Conservation (phyloP, 1,284 basidiomycete species). For the Ustilago trichophora region DNA sequence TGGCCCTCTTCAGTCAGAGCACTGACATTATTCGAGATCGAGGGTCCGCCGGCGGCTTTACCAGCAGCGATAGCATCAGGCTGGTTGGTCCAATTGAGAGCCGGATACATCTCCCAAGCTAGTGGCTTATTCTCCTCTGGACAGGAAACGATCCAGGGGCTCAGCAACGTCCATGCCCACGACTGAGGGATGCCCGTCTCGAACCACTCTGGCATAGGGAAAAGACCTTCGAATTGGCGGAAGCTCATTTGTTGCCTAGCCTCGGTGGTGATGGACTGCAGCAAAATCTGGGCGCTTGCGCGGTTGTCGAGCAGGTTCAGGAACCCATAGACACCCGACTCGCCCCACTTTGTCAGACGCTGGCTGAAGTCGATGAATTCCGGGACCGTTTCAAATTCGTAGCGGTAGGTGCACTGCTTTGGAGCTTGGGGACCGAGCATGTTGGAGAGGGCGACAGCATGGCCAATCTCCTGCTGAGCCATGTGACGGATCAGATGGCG, state of each 20-base stretch:
- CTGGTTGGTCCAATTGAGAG: constrained; percentile 47
- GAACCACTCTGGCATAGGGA: constrained; percentile 52
- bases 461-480: constrained; percentile 56
- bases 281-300: constrained; percentile 47
- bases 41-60: constrained; percentile 42
- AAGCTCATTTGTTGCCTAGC: constrained; percentile 51
- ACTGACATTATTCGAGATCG: constrained; percentile 52
- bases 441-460: constrained; percentile 48
- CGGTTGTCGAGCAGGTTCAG: constrained; percentile 50
- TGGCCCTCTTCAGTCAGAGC: constrained; percentile 44
- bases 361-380: constrained; percentile 53
- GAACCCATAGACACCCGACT: constrained; percentile 55
- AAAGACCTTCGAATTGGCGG: constrained; percentile 48
- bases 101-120: constrained; percentile 51
- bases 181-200: constrained; percentile 54
- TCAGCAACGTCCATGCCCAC: constrained; percentile 56
- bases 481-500: constrained; percentile 47
- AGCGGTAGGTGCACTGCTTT: constrained; percentile 51
- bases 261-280: constrained; percentile 57
- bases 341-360: constrained; percentile 53
- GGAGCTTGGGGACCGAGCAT: constrained; percentile 51
- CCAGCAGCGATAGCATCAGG: constrained; percentile 47
- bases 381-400: constrained; percentile 43
- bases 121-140: constrained; percentile 47
- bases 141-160: constrained; percentile 44